These are phyloP conservation scores for Diaporthe australafricana DNA, from an alignment of 2,329 filamentous ascomycete species.

Conservation along the genomic window DNA sequence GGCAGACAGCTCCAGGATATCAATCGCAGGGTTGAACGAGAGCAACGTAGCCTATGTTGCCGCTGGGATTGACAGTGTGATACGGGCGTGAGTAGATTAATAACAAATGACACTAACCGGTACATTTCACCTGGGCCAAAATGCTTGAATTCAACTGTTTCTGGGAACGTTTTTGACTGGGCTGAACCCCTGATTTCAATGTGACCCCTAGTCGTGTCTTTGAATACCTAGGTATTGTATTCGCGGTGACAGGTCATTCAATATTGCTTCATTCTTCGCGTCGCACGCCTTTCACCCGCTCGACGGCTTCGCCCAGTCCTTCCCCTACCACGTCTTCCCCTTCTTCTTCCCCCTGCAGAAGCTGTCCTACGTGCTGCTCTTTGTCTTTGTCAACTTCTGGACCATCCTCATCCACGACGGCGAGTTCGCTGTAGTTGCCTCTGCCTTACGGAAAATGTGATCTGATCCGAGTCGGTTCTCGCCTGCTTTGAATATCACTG, in stretches of 20 bases:
- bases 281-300: slow-evolving; percentile 95
- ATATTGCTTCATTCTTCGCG: too few species aligned
- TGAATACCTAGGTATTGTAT: too few species aligned
- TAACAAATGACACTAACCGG: too few species aligned
- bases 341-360: slow-evolving; percentile 95
- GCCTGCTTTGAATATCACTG: too few species aligned
- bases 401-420: slow-evolving; percentile 96
- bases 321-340: slow-evolving; percentile 94
- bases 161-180: too few species aligned
- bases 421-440: too few species aligned
- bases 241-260: too few species aligned
- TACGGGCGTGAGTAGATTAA: not conserved
- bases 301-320: slow-evolving; percentile 87
- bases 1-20: slow-evolving; percentile 52
- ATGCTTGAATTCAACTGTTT: not conserved
- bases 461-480: too few species aligned
- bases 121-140: not conserved
- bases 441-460: too few species aligned
- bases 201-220: too few species aligned
- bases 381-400: slow-evolving; percentile 96
- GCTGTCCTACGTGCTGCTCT: slow-evolving; percentile 85
- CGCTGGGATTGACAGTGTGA: slow-evolving; percentile 36
- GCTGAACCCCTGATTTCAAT: too few species aligned
- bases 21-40: slow-evolving; percentile 51
- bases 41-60: slow-evolving; percentile 49